Conservation (phyloP, 2,329 filamentous ascomycete species). For the Fusarium longipes region DNA sequence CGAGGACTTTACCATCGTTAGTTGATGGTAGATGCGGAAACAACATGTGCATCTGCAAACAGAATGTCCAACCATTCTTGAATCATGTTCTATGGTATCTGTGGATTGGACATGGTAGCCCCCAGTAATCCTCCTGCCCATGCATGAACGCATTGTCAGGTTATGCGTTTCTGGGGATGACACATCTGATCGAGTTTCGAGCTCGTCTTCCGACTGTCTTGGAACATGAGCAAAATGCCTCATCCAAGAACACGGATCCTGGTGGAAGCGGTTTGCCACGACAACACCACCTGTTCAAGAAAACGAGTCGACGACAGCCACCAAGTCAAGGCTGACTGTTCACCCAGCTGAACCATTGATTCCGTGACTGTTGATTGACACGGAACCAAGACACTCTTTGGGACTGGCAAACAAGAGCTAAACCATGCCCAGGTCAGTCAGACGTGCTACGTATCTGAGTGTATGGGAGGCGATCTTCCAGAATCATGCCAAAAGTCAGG, state of each 20-base stretch:
- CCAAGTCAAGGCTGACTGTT: slow-evolving; percentile 10
- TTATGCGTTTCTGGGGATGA: slow-evolving; percentile 28
- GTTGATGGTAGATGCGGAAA: slow-evolving; percentile 5
- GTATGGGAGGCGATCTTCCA: slow-evolving; percentile 47
- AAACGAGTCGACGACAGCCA: neutral
- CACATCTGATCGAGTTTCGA: slow-evolving; percentile 19
- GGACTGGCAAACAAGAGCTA: slow-evolving; percentile 32
- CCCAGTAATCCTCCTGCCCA: slow-evolving; percentile 20
- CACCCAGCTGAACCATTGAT: slow-evolving; percentile 16
- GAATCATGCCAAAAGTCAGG: slow-evolving; percentile 47
- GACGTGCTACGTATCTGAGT: slow-evolving; percentile 25
- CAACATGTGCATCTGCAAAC: slow-evolving; percentile 23
- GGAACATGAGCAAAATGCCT: neutral
- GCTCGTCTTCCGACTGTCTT: neutral
- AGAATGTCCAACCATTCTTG: slow-evolving; percentile 14
- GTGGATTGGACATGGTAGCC: slow-evolving; percentile 28
- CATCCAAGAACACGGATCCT: neutral
- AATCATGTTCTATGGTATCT: slow-evolving; percentile 36
- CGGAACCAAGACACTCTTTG: slow-evolving; percentile 28
- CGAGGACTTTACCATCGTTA: neutral
- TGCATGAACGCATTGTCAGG: slow-evolving; percentile 43
- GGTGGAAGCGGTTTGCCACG: slow-evolving; percentile 6
- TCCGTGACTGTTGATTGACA: slow-evolving; percentile 21
- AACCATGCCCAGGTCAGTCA: slow-evolving; percentile 6
- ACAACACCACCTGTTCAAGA: slow-evolving; percentile 8